Evolutionary conservation across 331 rosid genomes (phyloP), one percentile per base, ranked within the genome.

Genomic region (Pyrus hybrid): DNA sequence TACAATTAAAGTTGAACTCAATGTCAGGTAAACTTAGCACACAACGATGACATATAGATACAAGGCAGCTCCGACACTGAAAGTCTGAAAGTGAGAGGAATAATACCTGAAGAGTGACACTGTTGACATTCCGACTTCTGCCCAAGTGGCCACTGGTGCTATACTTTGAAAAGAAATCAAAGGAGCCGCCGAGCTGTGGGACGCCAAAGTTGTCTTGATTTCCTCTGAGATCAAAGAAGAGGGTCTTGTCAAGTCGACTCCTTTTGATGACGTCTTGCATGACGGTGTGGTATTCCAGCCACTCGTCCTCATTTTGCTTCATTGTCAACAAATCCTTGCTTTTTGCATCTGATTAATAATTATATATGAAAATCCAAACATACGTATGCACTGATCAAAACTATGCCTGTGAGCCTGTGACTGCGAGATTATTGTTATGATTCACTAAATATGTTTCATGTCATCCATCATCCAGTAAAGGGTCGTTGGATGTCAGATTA

Each of bases 201-300:
- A 94, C 96, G 51, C 97, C 99, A 68, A 94, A 94, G 76, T 80
- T 90, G 80, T 94, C 99, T 79, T 90, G 99, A 77, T 94, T 92
- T 37, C 97, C 99, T 79, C 97, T 80, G 18, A 94, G 87, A 81
- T 94, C 99, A 33, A 73, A 92, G 88, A 94, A 94, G 81, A 83
- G 53, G 76, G 68, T 82, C 86, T 85, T 87, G 41, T 84, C 82
- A 47, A 94, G 91, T 72, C 93, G 82, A 71, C 97, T 94, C 73
- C 72, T 86, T 78, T 81, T 61, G 29, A 92, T 80, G 79, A 94
- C 97, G 66, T 76, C 78, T 63, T 86, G 92, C 93, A 89, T 82
- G 16, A 76, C 81, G 80, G 62, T 78, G 80, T 25, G 79, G 79
- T 94, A 94, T 64, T 94, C 93, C 79, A 86, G 72, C 99, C 97